These are phyloP conservation scores for Catharanthus roseus DNA, from an alignment of 257 asterid species.

Conservation along the genomic window DNA sequence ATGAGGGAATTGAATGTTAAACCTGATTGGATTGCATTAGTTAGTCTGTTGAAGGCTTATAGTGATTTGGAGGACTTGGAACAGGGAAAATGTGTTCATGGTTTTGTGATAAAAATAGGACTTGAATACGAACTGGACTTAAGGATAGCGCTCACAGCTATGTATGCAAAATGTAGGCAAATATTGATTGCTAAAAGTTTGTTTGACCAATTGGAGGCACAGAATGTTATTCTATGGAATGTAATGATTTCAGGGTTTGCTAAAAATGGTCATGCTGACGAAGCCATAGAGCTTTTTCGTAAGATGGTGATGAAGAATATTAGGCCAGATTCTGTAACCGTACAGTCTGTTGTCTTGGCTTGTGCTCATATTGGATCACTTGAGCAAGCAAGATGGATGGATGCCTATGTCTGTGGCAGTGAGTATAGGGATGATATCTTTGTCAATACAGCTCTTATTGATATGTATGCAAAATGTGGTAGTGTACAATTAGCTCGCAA, in stretches of 20 bases:
- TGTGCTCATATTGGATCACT: constrained; percentile 60
- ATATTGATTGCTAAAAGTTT: constrained; percentile 37
- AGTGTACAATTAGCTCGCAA: constrained; percentile 45
- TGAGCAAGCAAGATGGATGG: constrained; percentile 52
- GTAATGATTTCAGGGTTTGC: constrained; percentile 67
- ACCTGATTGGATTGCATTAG: constrained; percentile 53
- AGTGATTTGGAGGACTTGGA: constrained; percentile 46
- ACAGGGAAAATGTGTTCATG: constrained; percentile 50
- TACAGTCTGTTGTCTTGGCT: constrained; percentile 48
- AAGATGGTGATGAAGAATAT: constrained; percentile 39
- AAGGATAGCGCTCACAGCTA: constrained; percentile 43
- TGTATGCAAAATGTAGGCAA: constrained; percentile 56
- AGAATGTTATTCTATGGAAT: constrained; percentile 50
- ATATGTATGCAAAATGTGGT: constrained; percentile 70
- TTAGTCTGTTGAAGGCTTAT: constrained; percentile 53
- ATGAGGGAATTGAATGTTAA: constrained; percentile 41
- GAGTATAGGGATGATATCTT: constrained; percentile 27
- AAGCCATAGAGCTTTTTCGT: constrained; percentile 48
- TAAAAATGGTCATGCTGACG: constrained; percentile 44
- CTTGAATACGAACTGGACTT: constrained; percentile 48
- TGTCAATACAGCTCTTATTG: constrained; percentile 46
- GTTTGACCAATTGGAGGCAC: constrained; percentile 31
- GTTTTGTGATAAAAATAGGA: constrained; percentile 45
- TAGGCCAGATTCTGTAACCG: constrained; percentile 41
- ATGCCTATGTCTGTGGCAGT: constrained; percentile 24